Conservation (phyloP, 2,329 filamentous ascomycete species). For the Uncinocarpus reesii region DNA sequence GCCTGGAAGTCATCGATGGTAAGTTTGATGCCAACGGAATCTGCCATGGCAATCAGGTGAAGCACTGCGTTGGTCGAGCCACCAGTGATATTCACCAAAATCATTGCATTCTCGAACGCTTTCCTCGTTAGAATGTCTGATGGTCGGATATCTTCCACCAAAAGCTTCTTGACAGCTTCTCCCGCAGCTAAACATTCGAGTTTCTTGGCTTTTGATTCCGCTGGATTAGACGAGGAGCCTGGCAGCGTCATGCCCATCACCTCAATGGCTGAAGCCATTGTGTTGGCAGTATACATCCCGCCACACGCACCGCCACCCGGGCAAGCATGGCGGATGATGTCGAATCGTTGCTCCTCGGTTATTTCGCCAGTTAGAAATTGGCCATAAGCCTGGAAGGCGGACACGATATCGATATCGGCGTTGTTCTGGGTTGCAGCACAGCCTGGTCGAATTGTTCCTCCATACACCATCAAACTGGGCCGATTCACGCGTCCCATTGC, state of each 20-base stretch:
- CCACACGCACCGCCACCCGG: constrained; percentile 74
- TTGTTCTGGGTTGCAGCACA: constrained; percentile 67
- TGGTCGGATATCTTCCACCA: constrained; percentile 67
- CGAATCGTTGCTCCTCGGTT: constrained; percentile 79
- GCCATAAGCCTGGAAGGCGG: constrained; percentile 94
- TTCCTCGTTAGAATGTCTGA: constrained; percentile 68
- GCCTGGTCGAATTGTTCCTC: constrained; percentile 84
- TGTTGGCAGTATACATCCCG: constrained; percentile 75
- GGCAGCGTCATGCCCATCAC: constrained; percentile 69
- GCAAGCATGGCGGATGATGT: constrained; percentile 88
- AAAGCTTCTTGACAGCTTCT: constrained; percentile 60
- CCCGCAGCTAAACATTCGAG: constrained; percentile 64
- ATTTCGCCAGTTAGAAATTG: constrained; percentile 90
- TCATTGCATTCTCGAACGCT: constrained; percentile 79
- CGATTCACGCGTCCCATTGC: constrained; percentile 93
- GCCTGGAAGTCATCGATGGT: constrained; percentile 79
- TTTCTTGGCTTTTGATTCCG: constrained; percentile 60
- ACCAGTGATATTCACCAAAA: constrained; percentile 69
- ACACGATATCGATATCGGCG: constrained; percentile 80
- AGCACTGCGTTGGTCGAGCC: constrained; percentile 80
- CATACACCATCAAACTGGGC: constrained; percentile 95
- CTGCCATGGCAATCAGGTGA: constrained; percentile 73
- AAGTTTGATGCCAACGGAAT: constrained; percentile 69
- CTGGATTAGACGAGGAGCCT: constrained; percentile 69
- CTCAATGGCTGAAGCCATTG: constrained; percentile 65